These are phyloP conservation scores for Dioszegia hungarica DNA, from an alignment of 768 basidiomycete genomes.

Conservation along the genomic window DNA sequence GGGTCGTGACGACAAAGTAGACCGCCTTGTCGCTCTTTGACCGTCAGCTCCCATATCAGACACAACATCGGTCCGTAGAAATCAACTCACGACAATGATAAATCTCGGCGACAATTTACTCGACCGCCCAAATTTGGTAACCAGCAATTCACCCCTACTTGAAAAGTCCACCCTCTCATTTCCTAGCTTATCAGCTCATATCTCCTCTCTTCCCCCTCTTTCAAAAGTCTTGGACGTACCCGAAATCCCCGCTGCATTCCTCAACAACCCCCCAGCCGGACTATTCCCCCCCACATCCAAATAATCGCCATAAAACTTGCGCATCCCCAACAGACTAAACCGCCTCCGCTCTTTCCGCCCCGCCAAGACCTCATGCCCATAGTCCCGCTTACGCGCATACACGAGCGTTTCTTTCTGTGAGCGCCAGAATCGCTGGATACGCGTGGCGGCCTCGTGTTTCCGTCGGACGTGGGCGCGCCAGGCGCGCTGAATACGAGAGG, in stretches of 20 bases:
- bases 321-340: slow-evolving; percentile 87
- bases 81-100: slow-evolving; percentile 69
- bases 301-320: slow-evolving; percentile 95
- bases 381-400: slow-evolving; percentile 85
- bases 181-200: slow-evolving; percentile 41
- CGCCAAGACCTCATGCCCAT: slow-evolving; percentile 86
- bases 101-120: slow-evolving; percentile 89
- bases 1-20: slow-evolving; percentile 63
- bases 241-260: slow-evolving; percentile 65
- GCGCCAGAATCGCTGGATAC: slow-evolving; percentile 98
- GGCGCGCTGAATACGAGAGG: slow-evolving; percentile 87
- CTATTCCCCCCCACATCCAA: slow-evolving; percentile 75
- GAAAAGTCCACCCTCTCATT: slow-evolving; percentile 82
- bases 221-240: slow-evolving; percentile 53
- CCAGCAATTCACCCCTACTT: slow-evolving; percentile 69
- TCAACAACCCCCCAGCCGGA: slow-evolving; percentile 70
- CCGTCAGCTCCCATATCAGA: not conserved
- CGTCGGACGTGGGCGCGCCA: slow-evolving; percentile 94
- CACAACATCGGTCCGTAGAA: not conserved
- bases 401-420: slow-evolving; percentile 91
- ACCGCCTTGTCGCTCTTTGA: slow-evolving; percentile 76
- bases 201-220: not conserved
- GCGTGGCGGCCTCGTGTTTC: slow-evolving; percentile 86
- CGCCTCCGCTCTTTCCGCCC: slow-evolving; percentile 88
- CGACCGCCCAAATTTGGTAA: slow-evolving; percentile 78